Evolutionary conservation across 148 eudicot species (phyloP).

Genomic region (Camellia japonica): DNA sequence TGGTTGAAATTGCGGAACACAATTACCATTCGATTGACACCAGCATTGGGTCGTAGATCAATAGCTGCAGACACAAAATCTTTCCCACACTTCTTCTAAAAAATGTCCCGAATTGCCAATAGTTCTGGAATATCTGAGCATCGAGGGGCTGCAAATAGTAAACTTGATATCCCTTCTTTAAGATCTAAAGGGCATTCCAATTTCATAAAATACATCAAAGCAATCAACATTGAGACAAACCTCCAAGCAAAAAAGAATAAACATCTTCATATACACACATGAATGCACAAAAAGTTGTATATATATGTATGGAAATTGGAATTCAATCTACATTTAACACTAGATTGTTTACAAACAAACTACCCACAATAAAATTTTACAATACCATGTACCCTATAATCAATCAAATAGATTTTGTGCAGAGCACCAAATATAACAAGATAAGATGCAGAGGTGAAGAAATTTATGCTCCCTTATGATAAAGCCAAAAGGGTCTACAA

Average conservation of each 20-base stretch:
- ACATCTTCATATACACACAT: no score
- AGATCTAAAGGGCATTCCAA: slow-evolving; percentile 81
- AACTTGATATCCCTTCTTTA: slow-evolving; percentile 85
- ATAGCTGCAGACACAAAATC: slow-evolving; percentile 93
- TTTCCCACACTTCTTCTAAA: slow-evolving; percentile 84
- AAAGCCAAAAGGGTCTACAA: slow-evolving; percentile 6
- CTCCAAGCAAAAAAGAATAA: no score
- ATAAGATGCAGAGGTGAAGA: neutral
- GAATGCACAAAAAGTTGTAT: no score
- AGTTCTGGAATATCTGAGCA: slow-evolving; percentile 95
- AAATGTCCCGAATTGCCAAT: slow-evolving; percentile 66
- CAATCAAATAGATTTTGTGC: neutral
- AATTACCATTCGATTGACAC: slow-evolving; percentile 88
- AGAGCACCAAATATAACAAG: neutral
- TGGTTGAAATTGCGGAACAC: neutral
- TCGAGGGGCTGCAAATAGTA: slow-evolving; percentile 89
- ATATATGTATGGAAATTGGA: no score
- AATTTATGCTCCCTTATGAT: neutral
- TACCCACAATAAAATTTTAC: neutral
- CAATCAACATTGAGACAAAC: no score
- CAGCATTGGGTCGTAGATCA: slow-evolving; percentile 86
- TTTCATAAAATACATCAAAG: no score
- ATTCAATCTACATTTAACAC: neutral
- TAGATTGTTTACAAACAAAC: neutral
- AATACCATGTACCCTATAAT: neutral